Evolutionary conservation across 2,329 filamentous ascomycete genomes (phyloP).

Genomic region (Cercospora sp.): DNA sequence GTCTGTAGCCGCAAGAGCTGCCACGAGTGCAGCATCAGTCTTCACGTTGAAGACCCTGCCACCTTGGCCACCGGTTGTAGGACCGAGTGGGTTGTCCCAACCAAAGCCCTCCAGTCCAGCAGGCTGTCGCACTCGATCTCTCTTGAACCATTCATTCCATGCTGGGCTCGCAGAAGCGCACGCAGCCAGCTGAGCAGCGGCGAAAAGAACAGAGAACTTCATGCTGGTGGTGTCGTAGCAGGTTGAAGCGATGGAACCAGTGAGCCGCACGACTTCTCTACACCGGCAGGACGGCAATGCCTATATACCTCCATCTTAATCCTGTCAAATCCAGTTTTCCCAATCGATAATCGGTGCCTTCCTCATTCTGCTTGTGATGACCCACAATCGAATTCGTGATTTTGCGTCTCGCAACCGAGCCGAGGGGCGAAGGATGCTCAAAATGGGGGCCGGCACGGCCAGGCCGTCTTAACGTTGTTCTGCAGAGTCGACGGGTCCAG

Average conservation of each 20-base stretch:
- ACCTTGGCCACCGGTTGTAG: constrained; percentile 44
- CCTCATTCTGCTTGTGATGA: neutral
- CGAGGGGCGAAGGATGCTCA: neutral
- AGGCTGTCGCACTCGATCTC: neutral
- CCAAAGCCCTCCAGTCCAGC: constrained; percentile 25
- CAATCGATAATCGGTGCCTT: neutral
- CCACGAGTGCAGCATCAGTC: constrained; percentile 43
- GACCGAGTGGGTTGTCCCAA: constrained; percentile 30
- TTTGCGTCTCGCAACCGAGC: neutral
- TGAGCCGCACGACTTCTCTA: neutral
- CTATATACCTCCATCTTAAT: neutral
- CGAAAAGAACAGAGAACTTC: constrained; percentile 1
- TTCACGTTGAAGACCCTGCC: constrained; percentile 40
- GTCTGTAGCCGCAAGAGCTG: constrained; percentile 47
- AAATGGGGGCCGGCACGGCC: neutral
- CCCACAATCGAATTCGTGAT: neutral
- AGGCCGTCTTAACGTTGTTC: neutral
- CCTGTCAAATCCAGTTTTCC: neutral
- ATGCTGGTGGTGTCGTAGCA: neutral
- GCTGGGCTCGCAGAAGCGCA: constrained; percentile 1
- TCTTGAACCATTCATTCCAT: neutral
- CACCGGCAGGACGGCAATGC: neutral
- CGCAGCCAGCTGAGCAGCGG: neutral
- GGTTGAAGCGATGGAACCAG: neutral
- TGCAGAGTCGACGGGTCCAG: neutral